These are phyloP conservation scores for Termitomyces sp. DNA, from an alignment of 768 basidiomycete species.

Conservation along the genomic window DNA sequence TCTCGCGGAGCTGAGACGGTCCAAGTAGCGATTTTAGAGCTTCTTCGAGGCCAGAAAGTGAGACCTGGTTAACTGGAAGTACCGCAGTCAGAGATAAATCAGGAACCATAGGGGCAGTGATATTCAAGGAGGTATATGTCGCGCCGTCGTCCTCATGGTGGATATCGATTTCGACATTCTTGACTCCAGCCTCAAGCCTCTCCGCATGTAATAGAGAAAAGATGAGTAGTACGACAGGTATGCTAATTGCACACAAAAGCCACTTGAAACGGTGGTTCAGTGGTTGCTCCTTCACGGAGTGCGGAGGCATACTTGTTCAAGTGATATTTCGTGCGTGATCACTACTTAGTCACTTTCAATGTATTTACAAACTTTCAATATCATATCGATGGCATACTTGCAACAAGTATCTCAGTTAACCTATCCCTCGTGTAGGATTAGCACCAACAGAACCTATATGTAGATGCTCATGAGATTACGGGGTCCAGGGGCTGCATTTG, in stretches of 20 bases:
- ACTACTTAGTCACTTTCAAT: background rate
- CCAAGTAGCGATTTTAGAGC: constrained; percentile 36
- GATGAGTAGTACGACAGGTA: constrained; percentile 6
- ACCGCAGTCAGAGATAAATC: constrained; percentile 39
- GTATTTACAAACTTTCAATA: background rate
- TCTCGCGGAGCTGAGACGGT: constrained; percentile 33
- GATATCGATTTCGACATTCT: background rate
- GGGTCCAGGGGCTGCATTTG: background rate
- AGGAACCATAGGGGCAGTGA: constrained; percentile 10
- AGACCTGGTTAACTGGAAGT: constrained; percentile 37
- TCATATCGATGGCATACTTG: background rate
- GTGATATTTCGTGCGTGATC: background rate
- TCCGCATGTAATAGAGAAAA: background rate
- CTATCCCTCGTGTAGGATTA: constrained; percentile 6
- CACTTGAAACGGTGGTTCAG: constrained; percentile 1
- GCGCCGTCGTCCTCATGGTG: constrained; percentile 7
- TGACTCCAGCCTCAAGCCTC: background rate
- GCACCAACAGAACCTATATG: constrained; percentile 37
- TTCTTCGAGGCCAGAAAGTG: constrained; percentile 26
- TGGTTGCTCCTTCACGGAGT: background rate
- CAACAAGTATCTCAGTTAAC: background rate
- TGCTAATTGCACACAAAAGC: constrained; percentile 2
- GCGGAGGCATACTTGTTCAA: background rate
- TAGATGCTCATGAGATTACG: background rate
- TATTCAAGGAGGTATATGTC: constrained; percentile 3